Conservation (phyloP, 179 eudicot species). For the Heliamphora pulchella region DNA sequence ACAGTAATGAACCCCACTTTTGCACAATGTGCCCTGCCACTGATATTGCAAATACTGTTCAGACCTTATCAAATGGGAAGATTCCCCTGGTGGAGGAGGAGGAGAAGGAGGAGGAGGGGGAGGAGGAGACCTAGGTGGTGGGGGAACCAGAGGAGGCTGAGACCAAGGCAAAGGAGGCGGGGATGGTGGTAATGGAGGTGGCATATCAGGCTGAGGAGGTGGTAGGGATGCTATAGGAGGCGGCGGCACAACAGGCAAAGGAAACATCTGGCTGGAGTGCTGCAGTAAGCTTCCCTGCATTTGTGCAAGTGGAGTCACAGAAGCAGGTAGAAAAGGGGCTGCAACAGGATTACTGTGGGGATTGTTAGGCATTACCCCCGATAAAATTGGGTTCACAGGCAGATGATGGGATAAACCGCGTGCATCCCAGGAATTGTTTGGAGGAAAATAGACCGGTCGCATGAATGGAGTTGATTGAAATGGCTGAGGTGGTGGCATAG, state of each 20-base stretch:
- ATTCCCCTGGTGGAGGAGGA: conserved; percentile 34
- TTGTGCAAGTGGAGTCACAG: conserved; percentile 71
- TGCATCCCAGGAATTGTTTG: conserved; percentile 65
- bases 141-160: conserved; percentile 44
- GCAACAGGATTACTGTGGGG: conserved; percentile 42
- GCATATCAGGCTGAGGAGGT: conserved; percentile 44
- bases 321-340: conserved; percentile 64
- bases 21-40: conserved; percentile 87
- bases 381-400: conserved; percentile 34
- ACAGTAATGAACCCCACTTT: conserved; percentile 91
- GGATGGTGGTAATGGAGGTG: conserved; percentile 49
- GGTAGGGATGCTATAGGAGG: conserved; percentile 49
- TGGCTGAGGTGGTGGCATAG: conserved; percentile 43
- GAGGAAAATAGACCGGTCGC: conserved; percentile 60
- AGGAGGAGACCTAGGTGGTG: conserved; percentile 62
- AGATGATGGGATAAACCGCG: conserved; percentile 45
- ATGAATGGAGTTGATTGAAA: conserved; percentile 45
- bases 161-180: conserved; percentile 34
- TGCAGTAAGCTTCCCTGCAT: conserved; percentile 49
- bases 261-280: conserved; percentile 44
- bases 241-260: conserved; percentile 46
- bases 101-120: conserved; percentile 61
- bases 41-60: conserved; percentile 29
- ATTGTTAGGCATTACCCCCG: conserved; percentile 34
- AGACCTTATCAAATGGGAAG: conserved; percentile 26